Evolutionary conservation across 2,329 filamentous ascomycete genomes (phyloP), one percentile per base, ranked within the genome.

Genomic region (Fusarium sp.): DNA sequence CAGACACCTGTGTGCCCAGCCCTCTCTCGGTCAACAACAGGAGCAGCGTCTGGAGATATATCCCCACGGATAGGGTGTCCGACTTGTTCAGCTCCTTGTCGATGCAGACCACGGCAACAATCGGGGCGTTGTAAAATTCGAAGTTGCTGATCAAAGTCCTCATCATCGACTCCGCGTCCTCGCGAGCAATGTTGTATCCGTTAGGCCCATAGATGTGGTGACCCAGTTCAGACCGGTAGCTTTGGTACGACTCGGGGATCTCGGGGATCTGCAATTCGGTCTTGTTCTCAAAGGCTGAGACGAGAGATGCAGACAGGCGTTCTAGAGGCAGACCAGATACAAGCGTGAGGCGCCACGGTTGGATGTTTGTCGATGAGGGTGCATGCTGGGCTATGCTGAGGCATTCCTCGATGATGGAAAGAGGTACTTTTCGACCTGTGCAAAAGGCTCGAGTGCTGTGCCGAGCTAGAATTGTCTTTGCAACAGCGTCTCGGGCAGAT

Each of bases 21-120:
- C 59, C 71, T 18, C 60, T 64, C n/a, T 76, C 71, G 0, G 69
- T 69, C 13, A 73, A 50, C 10, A 70, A 22, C 13, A 74, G 57
- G 47, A 77, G 66, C 22, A 74, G 31, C 1, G 71, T 70, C 42
- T 75, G 73, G 8, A 75, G 29, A 14, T 71, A 75, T 1, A 75
- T 71, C 0, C 73, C 73, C 1, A 73, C 73, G 2, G 72, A 73
- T 1, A 77, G 18, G 9, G 66, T 11, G n/a, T 76, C 74, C 1
- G 56, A 42, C 0, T 54, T 64, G 18, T 59, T 63, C 0, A 76
- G 31, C 0, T 50, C 36, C 22, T 66, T 73, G 2, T 73, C 65
- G 4, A 77, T 76, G 2, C 2, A 64, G 2, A 77, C 18, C 1
- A 77, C 36, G 3, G 68, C 68, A 2, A 73, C 74, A 2, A 70